Percentiles rank a stretch among this genome's conserved stretches.
phyloP scores from a whole-genome alignment of 2,329 filamentous ascomycete genomes.

The Paecilomyces formosus region DNA sequence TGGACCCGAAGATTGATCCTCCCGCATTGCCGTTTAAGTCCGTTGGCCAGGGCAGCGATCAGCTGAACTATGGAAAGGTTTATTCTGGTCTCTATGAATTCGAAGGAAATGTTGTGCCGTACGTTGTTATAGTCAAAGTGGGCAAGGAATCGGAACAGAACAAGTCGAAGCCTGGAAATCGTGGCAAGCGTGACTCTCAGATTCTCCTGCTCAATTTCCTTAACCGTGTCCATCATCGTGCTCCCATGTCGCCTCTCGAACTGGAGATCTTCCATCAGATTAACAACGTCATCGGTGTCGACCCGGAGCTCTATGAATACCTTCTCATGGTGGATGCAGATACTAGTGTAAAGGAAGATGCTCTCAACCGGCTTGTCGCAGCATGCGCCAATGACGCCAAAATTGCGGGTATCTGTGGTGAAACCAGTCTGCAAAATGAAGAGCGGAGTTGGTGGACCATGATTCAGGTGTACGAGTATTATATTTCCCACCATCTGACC shows the following conservation, averaged over 20 bases:
- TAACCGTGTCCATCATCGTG: slow-evolving; percentile 90
- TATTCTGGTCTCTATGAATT: slow-evolving; percentile 97
- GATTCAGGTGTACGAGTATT: slow-evolving; percentile 99
- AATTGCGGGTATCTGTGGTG: slow-evolving; percentile 95
- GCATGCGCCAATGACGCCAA: slow-evolving; percentile 90
- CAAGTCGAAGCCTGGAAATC: slow-evolving; percentile 91
- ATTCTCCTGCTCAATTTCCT: slow-evolving; percentile 95
- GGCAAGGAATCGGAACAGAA: slow-evolving; percentile 91
- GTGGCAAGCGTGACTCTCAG: slow-evolving; percentile 97
- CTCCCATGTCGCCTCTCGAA: slow-evolving; percentile 91
- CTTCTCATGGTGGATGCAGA: slow-evolving; percentile 97
- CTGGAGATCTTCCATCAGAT: slow-evolving; percentile 98
- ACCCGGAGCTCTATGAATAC: slow-evolving; percentile 95
- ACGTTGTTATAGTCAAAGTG: slow-evolving; percentile 91
- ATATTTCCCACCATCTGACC: slow-evolving; percentile 92
- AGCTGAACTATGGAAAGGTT: slow-evolving; percentile 97
- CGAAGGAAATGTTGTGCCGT: slow-evolving; percentile 95
- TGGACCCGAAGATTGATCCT: slow-evolving; percentile 93
- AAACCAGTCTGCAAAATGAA: slow-evolving; percentile 93
- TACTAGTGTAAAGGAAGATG: slow-evolving; percentile 87
- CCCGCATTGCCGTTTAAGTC: slow-evolving; percentile 92
- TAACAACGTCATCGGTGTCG: slow-evolving; percentile 97
- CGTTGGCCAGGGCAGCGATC: slow-evolving; percentile 77
- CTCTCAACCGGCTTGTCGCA: slow-evolving; percentile 84
- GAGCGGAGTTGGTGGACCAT: slow-evolving; percentile 97